Conservation (phyloP, 768 basidiomycete genomes). For the Trametes meyenii region DNA sequence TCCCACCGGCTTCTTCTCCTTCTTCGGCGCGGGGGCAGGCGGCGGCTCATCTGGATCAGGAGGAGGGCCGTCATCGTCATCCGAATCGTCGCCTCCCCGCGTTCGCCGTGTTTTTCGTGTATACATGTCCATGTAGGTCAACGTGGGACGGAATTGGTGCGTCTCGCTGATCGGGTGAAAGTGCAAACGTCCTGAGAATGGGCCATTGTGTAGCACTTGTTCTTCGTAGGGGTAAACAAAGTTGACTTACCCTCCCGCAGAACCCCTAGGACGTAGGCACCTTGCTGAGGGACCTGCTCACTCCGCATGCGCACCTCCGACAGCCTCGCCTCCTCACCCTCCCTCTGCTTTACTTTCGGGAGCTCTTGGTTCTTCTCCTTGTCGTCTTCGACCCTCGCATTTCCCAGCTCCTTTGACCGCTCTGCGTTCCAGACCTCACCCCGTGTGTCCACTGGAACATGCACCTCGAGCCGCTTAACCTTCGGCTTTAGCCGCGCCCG, state of each 20-base stretch:
- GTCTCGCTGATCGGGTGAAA: slow-evolving; percentile 78
- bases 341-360: slow-evolving; percentile 42
- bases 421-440: slow-evolving; percentile 82
- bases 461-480: slow-evolving; percentile 68
- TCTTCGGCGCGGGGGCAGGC: slow-evolving; percentile 52
- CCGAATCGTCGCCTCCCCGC: slow-evolving; percentile 60
- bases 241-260: slow-evolving; percentile 63
- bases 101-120: slow-evolving; percentile 64
- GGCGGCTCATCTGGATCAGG: slow-evolving; percentile 75
- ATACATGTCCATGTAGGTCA: slow-evolving; percentile 78
- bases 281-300: slow-evolving; percentile 67
- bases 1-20: slow-evolving; percentile 55
- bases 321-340: slow-evolving; percentile 63
- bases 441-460: slow-evolving; percentile 80
- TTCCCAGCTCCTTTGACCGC: slow-evolving; percentile 64
- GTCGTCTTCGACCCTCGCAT: slow-evolving; percentile 72
- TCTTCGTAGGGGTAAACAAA: not conserved
- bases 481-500: slow-evolving; percentile 70
- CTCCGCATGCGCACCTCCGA: slow-evolving; percentile 73
- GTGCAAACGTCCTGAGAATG: slow-evolving; percentile 61
- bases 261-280: slow-evolving; percentile 75
- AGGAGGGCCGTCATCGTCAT: slow-evolving; percentile 78
- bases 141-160: slow-evolving; percentile 80
- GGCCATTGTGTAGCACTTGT: slow-evolving; percentile 15
- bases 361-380: slow-evolving; percentile 72